These are phyloP conservation scores for Cucurbita maxima DNA, from an alignment of 306 rosid species.

Conservation along the genomic window DNA sequence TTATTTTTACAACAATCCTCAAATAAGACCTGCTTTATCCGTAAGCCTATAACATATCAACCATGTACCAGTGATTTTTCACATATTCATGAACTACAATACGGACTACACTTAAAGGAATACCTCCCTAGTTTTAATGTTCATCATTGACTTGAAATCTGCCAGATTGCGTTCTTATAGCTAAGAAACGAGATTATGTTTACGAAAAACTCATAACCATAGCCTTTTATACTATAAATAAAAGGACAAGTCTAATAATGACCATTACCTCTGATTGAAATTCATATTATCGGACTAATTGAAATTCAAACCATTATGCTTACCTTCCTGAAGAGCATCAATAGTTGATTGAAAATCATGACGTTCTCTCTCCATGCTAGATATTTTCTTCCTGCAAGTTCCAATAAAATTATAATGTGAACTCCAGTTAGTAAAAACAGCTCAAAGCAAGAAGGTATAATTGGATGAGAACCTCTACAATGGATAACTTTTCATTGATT, in stretches of 20 bases:
- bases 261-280: not conserved
- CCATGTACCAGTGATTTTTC: not conserved
- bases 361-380: constrained; percentile 77
- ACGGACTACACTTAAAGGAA: not conserved
- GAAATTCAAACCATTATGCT: not conserved
- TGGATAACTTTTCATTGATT: not conserved
- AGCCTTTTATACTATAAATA: not conserved
- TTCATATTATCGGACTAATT: not conserved
- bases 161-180: not conserved
- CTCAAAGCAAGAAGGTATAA: not conserved
- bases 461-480: not conserved
- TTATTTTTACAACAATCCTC: not conserved
- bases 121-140: not conserved
- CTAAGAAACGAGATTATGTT: not conserved
- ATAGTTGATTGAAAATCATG: constrained; percentile 75
- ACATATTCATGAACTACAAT: not conserved
- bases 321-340: constrained; percentile 87
- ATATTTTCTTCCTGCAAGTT: constrained; percentile 63
- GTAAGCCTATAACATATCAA: not conserved
- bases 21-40: not conserved
- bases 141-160: not conserved
- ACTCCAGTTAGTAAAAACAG: not conserved
- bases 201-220: not conserved
- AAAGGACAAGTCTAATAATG: not conserved
- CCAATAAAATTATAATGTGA: constrained; percentile 13